Percentiles rank a stretch among this genome's conserved stretches.
These are phyloP conservation scores for Herpetospermum pedunculosum DNA, from an alignment of 306 rosid species.

Conservation along the genomic window DNA sequence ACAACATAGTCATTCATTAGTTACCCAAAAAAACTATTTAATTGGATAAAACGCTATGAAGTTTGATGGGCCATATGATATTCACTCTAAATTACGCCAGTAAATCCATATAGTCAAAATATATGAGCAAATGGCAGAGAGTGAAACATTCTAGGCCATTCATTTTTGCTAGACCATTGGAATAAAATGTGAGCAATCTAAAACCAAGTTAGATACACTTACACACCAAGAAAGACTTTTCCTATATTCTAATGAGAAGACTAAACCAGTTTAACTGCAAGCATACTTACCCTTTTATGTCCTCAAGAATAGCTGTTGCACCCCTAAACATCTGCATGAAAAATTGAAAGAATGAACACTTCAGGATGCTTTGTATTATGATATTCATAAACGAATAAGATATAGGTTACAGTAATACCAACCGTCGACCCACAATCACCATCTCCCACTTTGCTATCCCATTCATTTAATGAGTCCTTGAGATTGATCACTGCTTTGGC, in stretches of 20 bases:
- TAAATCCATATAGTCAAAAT: background rate
- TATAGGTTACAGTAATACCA: slow-evolving; percentile 22
- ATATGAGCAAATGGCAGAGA: background rate
- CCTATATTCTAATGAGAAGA: background rate
- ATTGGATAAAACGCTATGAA: background rate
- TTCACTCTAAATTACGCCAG: background rate
- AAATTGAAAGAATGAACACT: slow-evolving; percentile 16
- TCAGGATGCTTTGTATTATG: slow-evolving; percentile 1
- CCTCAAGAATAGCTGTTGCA: slow-evolving; percentile 72
- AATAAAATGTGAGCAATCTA: background rate
- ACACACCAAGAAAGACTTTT: background rate
- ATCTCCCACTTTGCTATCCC: slow-evolving; percentile 94
- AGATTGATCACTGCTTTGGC: slow-evolving; percentile 57
- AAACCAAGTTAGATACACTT: background rate
- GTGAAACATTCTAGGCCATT: background rate
- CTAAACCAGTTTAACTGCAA: slow-evolving; percentile 4
- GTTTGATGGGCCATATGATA: background rate
- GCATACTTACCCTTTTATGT: slow-evolving; percentile 49
- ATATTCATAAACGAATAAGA: slow-evolving; percentile 6
- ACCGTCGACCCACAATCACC: slow-evolving; percentile 98
- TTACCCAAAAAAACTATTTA: background rate
- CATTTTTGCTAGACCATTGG: background rate
- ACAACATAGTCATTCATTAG: no score
- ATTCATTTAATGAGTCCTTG: slow-evolving; percentile 62
- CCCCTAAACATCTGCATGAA: slow-evolving; percentile 71